These are phyloP conservation scores for Dryas alaskensis DNA, from an alignment of 306 rosid species.

Conservation along the genomic window DNA sequence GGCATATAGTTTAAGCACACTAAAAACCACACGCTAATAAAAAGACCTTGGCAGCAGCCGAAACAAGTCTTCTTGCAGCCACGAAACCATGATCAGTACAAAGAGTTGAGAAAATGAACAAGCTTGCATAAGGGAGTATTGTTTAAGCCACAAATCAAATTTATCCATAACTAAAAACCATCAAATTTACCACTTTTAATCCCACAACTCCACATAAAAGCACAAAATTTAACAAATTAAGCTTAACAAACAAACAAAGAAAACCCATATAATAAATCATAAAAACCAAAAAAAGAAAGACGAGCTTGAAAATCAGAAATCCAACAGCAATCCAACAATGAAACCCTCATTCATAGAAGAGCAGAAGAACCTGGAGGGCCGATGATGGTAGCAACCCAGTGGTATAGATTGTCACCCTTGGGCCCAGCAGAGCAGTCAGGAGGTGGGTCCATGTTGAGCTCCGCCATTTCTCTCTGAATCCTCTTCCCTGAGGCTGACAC, in stretches of 20 bases:
- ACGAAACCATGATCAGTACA: not conserved
- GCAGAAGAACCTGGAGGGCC: slow-evolving; percentile 59
- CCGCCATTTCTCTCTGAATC: slow-evolving; percentile 82
- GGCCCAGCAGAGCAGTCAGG: slow-evolving; percentile 86
- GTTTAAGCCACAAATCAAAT: not conserved
- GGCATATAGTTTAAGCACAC: not conserved
- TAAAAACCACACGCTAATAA: not conserved
- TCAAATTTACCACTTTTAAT: not conserved
- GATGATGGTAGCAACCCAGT: slow-evolving; percentile 85
- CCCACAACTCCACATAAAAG: not conserved
- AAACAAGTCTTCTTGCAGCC: not conserved
- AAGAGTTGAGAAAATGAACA: no score
- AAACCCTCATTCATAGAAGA: not conserved
- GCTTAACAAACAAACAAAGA: not conserved
- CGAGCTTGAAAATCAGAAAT: no score
- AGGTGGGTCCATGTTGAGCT: slow-evolving; percentile 75
- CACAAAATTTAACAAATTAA: not conserved
- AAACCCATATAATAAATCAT: not conserved
- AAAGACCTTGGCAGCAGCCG: not conserved
- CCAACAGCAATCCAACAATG: no score
- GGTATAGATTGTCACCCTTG: slow-evolving; percentile 90
- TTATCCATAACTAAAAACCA: not conserved
- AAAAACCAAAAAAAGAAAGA: not conserved
- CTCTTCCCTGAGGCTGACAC: slow-evolving; percentile 82
- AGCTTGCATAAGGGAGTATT: not conserved